Conservation (phyloP, 2,329 filamentous ascomycete genomes). For the Aureobasidium leucospermi region DNA sequence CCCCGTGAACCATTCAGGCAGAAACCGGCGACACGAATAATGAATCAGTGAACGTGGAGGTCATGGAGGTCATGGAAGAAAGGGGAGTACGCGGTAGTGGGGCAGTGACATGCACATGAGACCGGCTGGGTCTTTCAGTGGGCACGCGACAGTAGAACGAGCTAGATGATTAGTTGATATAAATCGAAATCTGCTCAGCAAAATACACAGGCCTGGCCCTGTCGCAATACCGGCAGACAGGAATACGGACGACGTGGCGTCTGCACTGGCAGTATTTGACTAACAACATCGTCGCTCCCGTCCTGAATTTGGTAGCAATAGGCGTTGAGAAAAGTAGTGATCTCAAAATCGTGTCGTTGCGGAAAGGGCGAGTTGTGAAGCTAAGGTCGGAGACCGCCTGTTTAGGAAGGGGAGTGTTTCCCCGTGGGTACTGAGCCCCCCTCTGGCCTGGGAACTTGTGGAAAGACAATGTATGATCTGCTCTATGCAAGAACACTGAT, state of each 20-base stretch:
- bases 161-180: neutral
- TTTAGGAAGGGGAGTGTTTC: neutral
- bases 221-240: neutral
- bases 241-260: constrained; percentile 3
- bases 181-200: neutral
- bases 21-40: neutral
- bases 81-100: neutral
- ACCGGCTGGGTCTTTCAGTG: neutral
- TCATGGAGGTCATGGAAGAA: neutral
- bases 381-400: neutral
- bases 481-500: no score
- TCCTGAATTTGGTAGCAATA: neutral
- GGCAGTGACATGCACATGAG: constrained; percentile 8
- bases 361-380: neutral
- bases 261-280: neutral
- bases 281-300: neutral
- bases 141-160: constrained; percentile 8
- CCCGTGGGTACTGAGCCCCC: neutral
- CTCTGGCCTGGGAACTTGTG: no score
- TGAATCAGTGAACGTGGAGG: neutral
- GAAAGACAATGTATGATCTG: no score
- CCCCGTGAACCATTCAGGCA: neutral
- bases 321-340: neutral
- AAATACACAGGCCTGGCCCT: neutral
- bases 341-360: neutral